These are phyloP conservation scores for Nakazawaea ernobii DNA, from an alignment of 805 yeast species.

Conservation along the genomic window DNA sequence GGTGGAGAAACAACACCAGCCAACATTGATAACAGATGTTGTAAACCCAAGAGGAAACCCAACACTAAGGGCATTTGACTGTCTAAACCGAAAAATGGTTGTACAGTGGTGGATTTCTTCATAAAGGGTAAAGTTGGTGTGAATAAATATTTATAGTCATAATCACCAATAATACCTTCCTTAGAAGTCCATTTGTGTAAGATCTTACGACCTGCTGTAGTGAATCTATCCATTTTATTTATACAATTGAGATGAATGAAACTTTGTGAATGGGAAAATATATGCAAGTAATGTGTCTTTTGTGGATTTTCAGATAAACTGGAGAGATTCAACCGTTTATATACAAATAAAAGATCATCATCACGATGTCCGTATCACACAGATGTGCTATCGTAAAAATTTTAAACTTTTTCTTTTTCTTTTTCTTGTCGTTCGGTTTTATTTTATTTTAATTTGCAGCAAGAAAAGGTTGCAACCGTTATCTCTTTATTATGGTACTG, in stretches of 20 bases:
- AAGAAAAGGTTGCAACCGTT: no score
- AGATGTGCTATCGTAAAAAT: no score
- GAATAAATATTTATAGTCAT: slow-evolving; percentile 75
- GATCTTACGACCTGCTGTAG: slow-evolving; percentile 15
- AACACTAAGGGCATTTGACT: slow-evolving; percentile 76
- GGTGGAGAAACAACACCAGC: slow-evolving; percentile 91
- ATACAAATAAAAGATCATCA: no score
- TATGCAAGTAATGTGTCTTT: not conserved
- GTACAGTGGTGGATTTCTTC: slow-evolving; percentile 39
- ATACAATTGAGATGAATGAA: not conserved
- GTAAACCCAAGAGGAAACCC: slow-evolving; percentile 76
- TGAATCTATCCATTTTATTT: not conserved
- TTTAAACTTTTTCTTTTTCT: no score
- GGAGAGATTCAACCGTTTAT: no score
- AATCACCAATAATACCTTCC: slow-evolving; percentile 83
- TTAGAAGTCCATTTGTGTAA: slow-evolving; percentile 55
- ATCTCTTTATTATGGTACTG: no score
- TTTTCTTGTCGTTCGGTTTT: no score
- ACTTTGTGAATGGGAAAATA: not conserved
- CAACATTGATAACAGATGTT: slow-evolving; percentile 84
- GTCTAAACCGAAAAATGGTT: slow-evolving; percentile 80
- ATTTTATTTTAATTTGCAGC: no score
- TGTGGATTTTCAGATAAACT: no score
- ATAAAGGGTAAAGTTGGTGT: slow-evolving; percentile 75
- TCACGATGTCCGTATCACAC: no score